Conservation (phyloP, 345 rosid genomes). For the Populus deltoides region DNA sequence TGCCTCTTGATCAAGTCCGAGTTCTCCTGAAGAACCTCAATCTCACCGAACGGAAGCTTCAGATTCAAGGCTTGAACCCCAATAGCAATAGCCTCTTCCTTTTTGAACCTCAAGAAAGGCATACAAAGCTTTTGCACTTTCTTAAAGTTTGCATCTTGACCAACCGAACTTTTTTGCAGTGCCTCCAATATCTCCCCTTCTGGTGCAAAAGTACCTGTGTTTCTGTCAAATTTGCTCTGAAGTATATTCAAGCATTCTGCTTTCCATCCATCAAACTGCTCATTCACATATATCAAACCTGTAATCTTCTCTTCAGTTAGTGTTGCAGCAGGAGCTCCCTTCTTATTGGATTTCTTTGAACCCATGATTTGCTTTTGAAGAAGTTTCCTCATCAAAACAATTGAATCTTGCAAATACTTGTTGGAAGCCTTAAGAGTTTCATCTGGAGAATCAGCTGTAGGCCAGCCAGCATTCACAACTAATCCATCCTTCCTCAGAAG, state of each 20-base stretch:
- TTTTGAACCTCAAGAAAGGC: conserved; percentile 92
- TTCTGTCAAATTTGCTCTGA: conserved; percentile 50
- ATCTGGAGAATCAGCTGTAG: conserved; percentile 64
- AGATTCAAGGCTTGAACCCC: conserved; percentile 75
- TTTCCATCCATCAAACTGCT: conserved; percentile 81
- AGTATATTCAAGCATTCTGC: conserved; percentile 78
- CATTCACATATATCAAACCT: conserved; percentile 73
- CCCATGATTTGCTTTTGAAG: conserved; percentile 67
- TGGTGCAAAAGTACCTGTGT: conserved; percentile 48
- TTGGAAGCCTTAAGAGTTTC: conserved; percentile 75
- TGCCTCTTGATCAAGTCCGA: conserved; percentile 76
- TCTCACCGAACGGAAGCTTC: conserved; percentile 82
- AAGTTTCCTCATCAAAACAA: conserved; percentile 72
- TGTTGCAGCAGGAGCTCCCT: conserved; percentile 53
- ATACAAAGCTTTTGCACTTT: conserved; percentile 67
- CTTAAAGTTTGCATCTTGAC: conserved; percentile 58
- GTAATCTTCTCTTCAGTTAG: conserved; percentile 45
- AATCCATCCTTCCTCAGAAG: conserved; percentile 76
- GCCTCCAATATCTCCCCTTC: conserved; percentile 64
- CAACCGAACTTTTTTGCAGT: conserved; percentile 48
- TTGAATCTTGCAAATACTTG: conserved; percentile 86
- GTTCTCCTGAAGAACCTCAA: conserved; percentile 71
- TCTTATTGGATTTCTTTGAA: conserved; percentile 66
- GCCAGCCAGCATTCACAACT: conserved; percentile 88
- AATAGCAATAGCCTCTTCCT: conserved; percentile 62